A percentile compares a stretch with the other conserved stretches of the same genome.
Conservation (phyloP, 225 moss, liverwort and hornwort species). For the Physcomitrellopsis africana region DNA sequence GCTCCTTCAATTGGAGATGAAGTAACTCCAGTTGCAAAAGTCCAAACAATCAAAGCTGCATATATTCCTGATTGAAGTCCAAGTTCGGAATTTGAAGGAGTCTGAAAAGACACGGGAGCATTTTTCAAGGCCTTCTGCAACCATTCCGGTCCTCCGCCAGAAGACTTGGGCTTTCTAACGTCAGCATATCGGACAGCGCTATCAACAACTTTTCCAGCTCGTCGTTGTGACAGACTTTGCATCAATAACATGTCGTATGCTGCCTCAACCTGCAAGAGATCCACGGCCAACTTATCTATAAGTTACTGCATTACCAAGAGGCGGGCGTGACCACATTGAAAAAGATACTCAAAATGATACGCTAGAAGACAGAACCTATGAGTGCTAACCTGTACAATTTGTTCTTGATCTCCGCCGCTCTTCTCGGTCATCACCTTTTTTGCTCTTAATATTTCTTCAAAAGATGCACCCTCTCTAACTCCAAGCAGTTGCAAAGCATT, state of each 20-base stretch:
- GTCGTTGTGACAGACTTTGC: conserved; percentile 79
- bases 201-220: conserved; percentile 78
- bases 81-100: conserved; percentile 57
- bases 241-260: conserved; percentile 84
- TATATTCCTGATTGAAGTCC: conserved; percentile 72
- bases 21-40: conserved; percentile 65
- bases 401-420: conserved; percentile 70
- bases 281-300: conserved; percentile 2
- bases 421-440: conserved; percentile 70
- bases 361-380: background rate
- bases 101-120: conserved; percentile 61
- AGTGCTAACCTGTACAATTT: conserved; percentile 61
- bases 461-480: conserved; percentile 76
- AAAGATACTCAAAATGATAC: background rate
- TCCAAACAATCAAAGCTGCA: conserved; percentile 63
- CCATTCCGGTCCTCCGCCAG: conserved; percentile 67
- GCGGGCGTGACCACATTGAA: conserved; percentile 1
- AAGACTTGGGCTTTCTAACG: conserved; percentile 68
- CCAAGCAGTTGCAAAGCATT: conserved; percentile 79
- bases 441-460: conserved; percentile 78
- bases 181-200: conserved; percentile 78
- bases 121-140: conserved; percentile 63
- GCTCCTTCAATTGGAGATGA: conserved; percentile 48
- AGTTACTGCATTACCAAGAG: conserved; percentile 5
- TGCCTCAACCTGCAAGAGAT: conserved; percentile 65